A percentile compares a stretch with the other conserved stretches of the same genome.
phyloP scores from a whole-genome alignment of 2,329 filamentous ascomycete genomes.

The Ascochyta pisi region DNA sequence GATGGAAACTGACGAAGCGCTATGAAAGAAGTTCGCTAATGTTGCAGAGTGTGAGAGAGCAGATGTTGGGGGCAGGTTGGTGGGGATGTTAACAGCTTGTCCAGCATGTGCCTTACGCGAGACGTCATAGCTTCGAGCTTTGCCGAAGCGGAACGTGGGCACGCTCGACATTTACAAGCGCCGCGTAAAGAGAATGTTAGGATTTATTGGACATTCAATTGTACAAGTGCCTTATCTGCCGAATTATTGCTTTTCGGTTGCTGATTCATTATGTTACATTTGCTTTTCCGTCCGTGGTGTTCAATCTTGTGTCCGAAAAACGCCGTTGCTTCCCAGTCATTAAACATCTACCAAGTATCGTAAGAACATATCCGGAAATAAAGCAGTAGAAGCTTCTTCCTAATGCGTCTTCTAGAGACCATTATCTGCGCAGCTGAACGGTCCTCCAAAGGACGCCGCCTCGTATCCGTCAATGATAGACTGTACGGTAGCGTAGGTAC shows the following conservation, averaged over 20 bases:
- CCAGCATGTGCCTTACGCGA: slow-evolving; percentile 31
- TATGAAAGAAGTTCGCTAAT: background rate
- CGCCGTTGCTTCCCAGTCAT: slow-evolving; percentile 1
- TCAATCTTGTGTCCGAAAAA: slow-evolving; percentile 1
- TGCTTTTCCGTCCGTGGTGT: background rate
- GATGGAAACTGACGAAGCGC: background rate
- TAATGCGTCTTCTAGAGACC: slow-evolving; percentile 56
- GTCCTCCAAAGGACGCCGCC: slow-evolving; percentile 67
- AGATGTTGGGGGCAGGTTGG: background rate
- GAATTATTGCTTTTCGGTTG: background rate
- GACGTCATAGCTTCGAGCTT: slow-evolving; percentile 39
- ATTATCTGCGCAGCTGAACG: slow-evolving; percentile 77
- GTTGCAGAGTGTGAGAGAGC: background rate
- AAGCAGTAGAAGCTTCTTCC: background rate
- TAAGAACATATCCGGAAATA: background rate
- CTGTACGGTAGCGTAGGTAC: slow-evolving; percentile 77
- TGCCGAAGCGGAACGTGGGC: slow-evolving; percentile 7
- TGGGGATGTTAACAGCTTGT: slow-evolving; percentile 33
- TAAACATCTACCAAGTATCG: background rate
- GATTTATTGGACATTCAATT: background rate
- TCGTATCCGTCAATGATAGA: slow-evolving; percentile 77
- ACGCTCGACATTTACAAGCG: background rate
- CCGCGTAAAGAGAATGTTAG: background rate
- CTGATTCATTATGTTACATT: background rate
- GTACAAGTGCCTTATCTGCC: background rate